Base-by-base conservation (phyloP, 106 monocot genomes). In the Dioscorea zingiberensis region DNA sequence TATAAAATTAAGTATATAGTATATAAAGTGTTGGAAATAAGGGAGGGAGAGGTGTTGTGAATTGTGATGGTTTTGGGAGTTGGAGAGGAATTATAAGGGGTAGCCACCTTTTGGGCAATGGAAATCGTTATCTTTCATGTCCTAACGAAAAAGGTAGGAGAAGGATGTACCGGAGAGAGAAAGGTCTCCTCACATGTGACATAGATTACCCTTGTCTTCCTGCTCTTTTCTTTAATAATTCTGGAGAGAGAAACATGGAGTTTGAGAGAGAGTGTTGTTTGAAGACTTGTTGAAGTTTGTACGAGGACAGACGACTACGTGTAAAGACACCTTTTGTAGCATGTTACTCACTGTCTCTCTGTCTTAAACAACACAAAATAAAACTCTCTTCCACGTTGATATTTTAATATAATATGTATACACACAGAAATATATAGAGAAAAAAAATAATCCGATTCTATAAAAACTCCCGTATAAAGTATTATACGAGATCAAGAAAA, bases 21-120 rank as follows among this genome's bases (percentile, higher is more conserved):
- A 47, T 8, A 47, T 8, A 47, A 47, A 47, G 13, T 8, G 46
- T n/a, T n/a, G n/a, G n/a, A n/a, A n/a, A n/a, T n/a, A n/a, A n/a
- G n/a, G n/a, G n/a, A n/a, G n/a, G n/a, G n/a, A n/a, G n/a, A n/a
- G n/a, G n/a, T n/a, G n/a, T n/a, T n/a, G n/a, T n/a, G n/a, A n/a
- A n/a, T n/a, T n/a, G n/a, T 16, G 13, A 19, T 51, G 51, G 13
- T 16, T 18, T 51, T 60, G 63, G 54, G 62, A 78, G 78, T 63
- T 78, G 68, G 23, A 48, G 48, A 61, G 75, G 68, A 25, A 29
- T 60, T 59, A 54, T 67, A 60, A 70, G 30, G 13, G 44, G 25
- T 53, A 27, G 44, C 65, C n/a, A 69, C 60, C 47, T 25, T 64
- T 38, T 27, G 28, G 27, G 47, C 13, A n/a, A 38, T 32, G 17